Evolutionary conservation across 768 basidiomycete species (phyloP), one percentile per base, ranked within the genome.

Genomic region (Suillus luteus): DNA sequence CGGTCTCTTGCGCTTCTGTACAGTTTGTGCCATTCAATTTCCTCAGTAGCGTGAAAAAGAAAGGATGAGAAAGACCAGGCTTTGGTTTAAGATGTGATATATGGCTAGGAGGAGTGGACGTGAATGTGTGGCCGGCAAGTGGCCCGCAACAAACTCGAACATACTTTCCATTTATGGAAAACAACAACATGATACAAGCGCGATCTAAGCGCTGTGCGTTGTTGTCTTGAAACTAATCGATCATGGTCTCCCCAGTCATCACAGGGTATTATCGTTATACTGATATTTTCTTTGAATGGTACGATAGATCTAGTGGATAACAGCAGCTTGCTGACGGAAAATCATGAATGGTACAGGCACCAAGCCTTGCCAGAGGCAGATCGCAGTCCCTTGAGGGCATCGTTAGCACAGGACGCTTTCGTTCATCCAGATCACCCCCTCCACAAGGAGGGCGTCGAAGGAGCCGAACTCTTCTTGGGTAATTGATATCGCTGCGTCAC

Each of bases 251-350:
- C 33, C 78, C 83, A 5, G 80, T 85, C 5, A 75, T 87, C 57
- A 87, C 83, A 63, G 91, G 91, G 15, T 93, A 89, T 70, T 93
- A 93, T 73, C 80, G 93, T 60, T 94, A 90, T 72, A 92, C 92
- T 0, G 93, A 95, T 75, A 88, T 95, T 60, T 89, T 86, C 83
- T 93, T 87, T 62, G 88, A 92, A 73, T 93, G 89, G 92, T 89
- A 69, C 67, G 70, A 24, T n/a, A 44, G 41, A 41, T 63, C 17
- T 14, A 63, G 1, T 52, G 61, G 2, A 59, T 60, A 24, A 46
- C 54, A n/a, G 5, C 54, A n/a, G 6, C 9, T 17, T 33, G 59
- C 22, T 40, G 35, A 58, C 27, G 12, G 41, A 31, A 33, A 54
- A 24, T 10, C 19, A 24, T 58, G 38, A 6, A 41, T 40, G 67